A percentile compares a stretch with the other conserved stretches of the same genome.
Conservation (phyloP, 495 filamentous ascomycete species). For the Daldinia decipiens region DNA sequence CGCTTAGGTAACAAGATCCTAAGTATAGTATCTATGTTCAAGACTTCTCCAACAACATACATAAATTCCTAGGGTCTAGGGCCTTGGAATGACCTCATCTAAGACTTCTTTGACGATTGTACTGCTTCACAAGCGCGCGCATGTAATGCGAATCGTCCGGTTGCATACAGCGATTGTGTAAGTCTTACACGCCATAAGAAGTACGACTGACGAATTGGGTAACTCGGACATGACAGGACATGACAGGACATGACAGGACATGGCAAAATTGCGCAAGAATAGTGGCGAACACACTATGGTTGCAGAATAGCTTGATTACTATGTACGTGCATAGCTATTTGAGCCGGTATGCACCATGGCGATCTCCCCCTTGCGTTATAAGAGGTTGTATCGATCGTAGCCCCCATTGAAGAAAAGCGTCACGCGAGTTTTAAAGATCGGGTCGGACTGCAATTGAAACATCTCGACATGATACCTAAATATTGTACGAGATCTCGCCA, state of each 20-base stretch:
- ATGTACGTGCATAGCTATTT: too few relatives aligned
- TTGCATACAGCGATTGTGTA: conserved; percentile 14
- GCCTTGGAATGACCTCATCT: conserved; percentile 37
- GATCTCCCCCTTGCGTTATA: conserved; percentile 10
- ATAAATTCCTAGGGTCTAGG: conserved; percentile 1
- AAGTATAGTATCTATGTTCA: conserved; percentile 17
- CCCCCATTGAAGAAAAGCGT: conserved; percentile 24
- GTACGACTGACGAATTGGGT: conserved; percentile 29
- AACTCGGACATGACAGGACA: conserved; percentile 3
- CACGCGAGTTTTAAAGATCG: conserved; percentile 32
- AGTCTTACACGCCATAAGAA: conserved; percentile 34
- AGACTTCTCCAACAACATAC: conserved; percentile 23
- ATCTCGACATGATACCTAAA: conserved; percentile 30
- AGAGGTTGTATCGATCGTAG: background rate
- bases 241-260: too few relatives aligned
- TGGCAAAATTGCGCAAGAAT: conserved; percentile 32
- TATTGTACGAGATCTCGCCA: conserved; percentile 38
- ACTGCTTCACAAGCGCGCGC: conserved; percentile 27
- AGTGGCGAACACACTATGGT: conserved; percentile 27
- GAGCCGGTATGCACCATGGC: conserved; percentile 12
- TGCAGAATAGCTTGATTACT: conserved; percentile 6
- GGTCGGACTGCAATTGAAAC: conserved; percentile 8
- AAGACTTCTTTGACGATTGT: conserved; percentile 29
- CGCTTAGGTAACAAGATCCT: conserved; percentile 34
- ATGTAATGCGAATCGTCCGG: conserved; percentile 10